These are phyloP conservation scores for Mycena sp. DNA, from an alignment of 1,284 basidiomycete species.

Conservation along the genomic window DNA sequence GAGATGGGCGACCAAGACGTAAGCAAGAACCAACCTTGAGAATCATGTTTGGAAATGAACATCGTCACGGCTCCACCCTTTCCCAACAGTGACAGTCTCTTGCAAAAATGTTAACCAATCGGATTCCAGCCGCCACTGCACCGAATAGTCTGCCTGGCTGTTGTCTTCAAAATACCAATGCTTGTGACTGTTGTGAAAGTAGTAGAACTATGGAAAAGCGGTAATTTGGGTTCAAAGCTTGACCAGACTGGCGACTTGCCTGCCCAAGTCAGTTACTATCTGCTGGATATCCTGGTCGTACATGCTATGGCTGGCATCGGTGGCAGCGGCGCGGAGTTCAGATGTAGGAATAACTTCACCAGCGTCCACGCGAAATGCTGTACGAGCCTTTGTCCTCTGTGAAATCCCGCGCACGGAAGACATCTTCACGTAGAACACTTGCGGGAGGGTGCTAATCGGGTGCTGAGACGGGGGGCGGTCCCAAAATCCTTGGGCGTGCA, in stretches of 20 bases:
- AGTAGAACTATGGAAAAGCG: slow-evolving; percentile 10
- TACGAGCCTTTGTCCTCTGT: slow-evolving; percentile 10
- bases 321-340: slow-evolving; percentile 9
- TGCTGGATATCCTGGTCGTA: slow-evolving; percentile 1
- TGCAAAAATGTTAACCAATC: slow-evolving; percentile 16
- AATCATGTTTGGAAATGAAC: not conserved
- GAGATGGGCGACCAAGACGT: too few species aligned
- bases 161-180: slow-evolving; percentile 15
- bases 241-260: not conserved
- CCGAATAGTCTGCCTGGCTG: slow-evolving; percentile 6
- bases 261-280: slow-evolving; percentile 7
- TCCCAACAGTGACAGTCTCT: slow-evolving; percentile 13
- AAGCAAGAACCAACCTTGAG: too few species aligned
- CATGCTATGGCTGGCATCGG: not conserved
- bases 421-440: slow-evolving; percentile 16
- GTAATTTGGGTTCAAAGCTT: not conserved
- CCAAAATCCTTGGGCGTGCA: slow-evolving; percentile 15
- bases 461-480: not conserved
- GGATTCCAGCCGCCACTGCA: slow-evolving; percentile 13
- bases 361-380: slow-evolving; percentile 6
- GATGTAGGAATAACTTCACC: slow-evolving; percentile 10
- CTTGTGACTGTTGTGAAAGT: slow-evolving; percentile 14
- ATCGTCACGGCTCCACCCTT: slow-evolving; percentile 10
- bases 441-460: not conserved
- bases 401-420: slow-evolving; percentile 7